phyloP scores from a whole-genome alignment of 192 early-diverging fungal species.

The Coemansia umbellata region DNA sequence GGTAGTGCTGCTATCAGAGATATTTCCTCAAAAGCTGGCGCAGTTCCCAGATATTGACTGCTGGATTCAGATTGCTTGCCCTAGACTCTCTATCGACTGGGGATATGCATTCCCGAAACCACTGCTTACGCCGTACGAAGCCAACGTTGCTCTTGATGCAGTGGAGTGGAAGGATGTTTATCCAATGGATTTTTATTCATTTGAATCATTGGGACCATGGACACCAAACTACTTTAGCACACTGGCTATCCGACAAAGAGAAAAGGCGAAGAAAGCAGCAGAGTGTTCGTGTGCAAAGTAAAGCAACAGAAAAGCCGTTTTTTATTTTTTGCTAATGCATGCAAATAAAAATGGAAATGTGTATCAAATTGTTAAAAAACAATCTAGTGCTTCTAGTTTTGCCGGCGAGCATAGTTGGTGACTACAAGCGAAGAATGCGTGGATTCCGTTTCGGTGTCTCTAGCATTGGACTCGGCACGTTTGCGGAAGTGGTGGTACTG shows the following conservation, averaged over 20 bases:
- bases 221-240: conserved; percentile 77
- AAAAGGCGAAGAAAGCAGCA: conserved; percentile 20
- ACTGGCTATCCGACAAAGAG: conserved; percentile 31
- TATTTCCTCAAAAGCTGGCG: conserved; percentile 89
- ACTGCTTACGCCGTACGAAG: conserved; percentile 92
- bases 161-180: conserved; percentile 81
- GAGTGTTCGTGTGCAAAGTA: no score
- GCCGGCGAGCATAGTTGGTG: no score
- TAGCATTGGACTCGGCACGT: conserved; percentile 12
- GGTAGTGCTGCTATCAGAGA: conserved; percentile 86
- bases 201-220: conserved; percentile 87
- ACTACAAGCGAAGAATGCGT: neutral
- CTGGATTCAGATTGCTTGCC: conserved; percentile 96
- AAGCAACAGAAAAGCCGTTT: no score
- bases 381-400: no score
- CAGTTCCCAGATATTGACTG: conserved; percentile 82
- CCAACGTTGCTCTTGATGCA: conserved; percentile 77
- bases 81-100: conserved; percentile 97
- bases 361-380: no score
- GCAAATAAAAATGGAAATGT: no score
- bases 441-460: neutral
- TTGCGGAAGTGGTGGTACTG: conserved; percentile 20
- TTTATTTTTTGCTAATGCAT: no score
- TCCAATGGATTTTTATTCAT: conserved; percentile 98
- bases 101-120: conserved; percentile 93